These are phyloP conservation scores for Aspergillus fumigatiaffinis DNA, from an alignment of 2,329 filamentous ascomycete species.

Conservation along the genomic window DNA sequence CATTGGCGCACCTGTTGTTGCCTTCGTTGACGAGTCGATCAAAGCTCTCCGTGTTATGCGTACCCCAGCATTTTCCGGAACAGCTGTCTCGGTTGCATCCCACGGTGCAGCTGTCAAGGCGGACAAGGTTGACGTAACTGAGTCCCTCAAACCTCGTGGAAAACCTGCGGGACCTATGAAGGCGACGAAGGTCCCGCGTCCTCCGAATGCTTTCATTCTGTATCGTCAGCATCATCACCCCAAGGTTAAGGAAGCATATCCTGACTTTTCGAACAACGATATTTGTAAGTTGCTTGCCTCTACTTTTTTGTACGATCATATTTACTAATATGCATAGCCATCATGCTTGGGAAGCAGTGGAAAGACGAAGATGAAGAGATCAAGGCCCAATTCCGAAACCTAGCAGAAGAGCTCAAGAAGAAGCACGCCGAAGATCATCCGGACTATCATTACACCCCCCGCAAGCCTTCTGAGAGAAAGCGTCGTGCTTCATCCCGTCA, in stretches of 20 bases:
- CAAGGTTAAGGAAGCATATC: constrained; percentile 34
- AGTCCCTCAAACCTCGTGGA: constrained; percentile 4
- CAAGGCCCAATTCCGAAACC: constrained; percentile 34
- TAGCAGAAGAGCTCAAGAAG: constrained; percentile 38
- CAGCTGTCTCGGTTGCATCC: constrained; percentile 19
- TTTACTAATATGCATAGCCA: constrained; percentile 25
- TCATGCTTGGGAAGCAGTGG: constrained; percentile 43
- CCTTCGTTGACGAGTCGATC: constrained; percentile 25
- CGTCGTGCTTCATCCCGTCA: constrained; percentile 38
- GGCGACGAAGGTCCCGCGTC: constrained; percentile 39
- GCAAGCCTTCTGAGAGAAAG: constrained; percentile 44
- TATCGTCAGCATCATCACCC: constrained; percentile 42
- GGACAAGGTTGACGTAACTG: constrained; percentile 3
- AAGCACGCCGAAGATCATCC: constrained; percentile 40
- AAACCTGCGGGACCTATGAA: constrained; percentile 13
- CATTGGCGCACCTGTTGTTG: constrained; percentile 23
- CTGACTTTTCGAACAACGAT: constrained; percentile 43
- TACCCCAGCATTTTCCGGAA: constrained; percentile 22
- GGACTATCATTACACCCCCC: constrained; percentile 45
- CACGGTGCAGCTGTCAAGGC: constrained; percentile 15
- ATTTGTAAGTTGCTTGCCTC: constrained; percentile 36
- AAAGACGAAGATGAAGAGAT: constrained; percentile 33
- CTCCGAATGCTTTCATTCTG: constrained; percentile 45
- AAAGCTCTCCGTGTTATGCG: constrained; percentile 29
- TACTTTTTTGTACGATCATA: background rate